phyloP scores from a whole-genome alignment of 139 green algal genomes.

The Tetraselmis chui region DNA sequence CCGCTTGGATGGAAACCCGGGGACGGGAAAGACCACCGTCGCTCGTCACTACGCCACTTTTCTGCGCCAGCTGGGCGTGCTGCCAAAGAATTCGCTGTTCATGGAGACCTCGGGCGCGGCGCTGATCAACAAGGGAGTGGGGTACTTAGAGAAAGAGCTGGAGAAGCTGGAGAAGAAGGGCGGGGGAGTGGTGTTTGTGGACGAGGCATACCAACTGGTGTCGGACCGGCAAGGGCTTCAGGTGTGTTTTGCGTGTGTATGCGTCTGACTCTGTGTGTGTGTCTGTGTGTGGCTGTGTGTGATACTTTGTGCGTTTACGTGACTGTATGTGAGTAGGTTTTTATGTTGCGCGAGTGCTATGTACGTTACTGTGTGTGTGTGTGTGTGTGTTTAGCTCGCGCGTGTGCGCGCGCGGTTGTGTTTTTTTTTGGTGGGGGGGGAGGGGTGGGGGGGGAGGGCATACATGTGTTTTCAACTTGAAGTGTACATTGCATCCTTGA shows the following conservation, averaged over 20 bases:
- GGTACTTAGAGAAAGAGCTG: constrained; percentile 32
- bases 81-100: constrained; percentile 17
- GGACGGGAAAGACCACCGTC: constrained; percentile 45
- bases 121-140: constrained; percentile 24
- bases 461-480: too few relatives aligned
- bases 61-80: constrained; percentile 31
- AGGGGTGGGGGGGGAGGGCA: too few relatives aligned
- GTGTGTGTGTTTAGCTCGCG: too few relatives aligned
- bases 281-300: background rate
- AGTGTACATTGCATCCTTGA: too few relatives aligned
- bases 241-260: too few relatives aligned
- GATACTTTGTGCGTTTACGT: background rate
- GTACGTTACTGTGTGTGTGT: too few relatives aligned
- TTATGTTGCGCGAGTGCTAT: too few relatives aligned
- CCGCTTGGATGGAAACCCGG: constrained; percentile 43
- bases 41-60: constrained; percentile 36
- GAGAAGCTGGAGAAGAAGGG: constrained; percentile 23
- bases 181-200: constrained; percentile 42
- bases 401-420: too few relatives aligned
- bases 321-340: too few relatives aligned
- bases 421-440: too few relatives aligned
- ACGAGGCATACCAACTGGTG: constrained; percentile 43
- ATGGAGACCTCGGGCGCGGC: constrained; percentile 34
- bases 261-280: too few relatives aligned
- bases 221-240: background rate